Percentiles rank a stretch among this genome's conserved stretches.
phyloP scores from a whole-genome alignment of 345 rosid genomes.

The Euphorbia tirucalli region DNA sequence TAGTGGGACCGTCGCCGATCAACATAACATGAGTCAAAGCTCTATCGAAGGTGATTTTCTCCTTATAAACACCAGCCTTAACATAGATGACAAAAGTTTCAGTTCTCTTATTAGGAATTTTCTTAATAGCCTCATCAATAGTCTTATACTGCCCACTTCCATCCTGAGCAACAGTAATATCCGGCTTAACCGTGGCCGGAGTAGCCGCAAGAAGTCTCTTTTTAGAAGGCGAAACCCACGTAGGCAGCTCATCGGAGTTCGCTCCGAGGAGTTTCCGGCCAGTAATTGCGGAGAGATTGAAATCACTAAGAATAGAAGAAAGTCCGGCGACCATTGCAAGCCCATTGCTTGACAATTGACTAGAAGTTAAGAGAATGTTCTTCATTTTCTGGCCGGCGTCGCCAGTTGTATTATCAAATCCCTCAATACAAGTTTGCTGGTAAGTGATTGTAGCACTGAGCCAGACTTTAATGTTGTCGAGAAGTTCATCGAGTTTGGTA shows the following conservation, averaged over 20 bases:
- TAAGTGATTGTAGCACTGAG: constrained; percentile 72
- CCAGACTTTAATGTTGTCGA: constrained; percentile 62
- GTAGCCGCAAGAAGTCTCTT: constrained; percentile 37
- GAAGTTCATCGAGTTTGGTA: constrained; percentile 24
- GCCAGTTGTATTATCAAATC: constrained; percentile 53
- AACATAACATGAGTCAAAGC: constrained; percentile 40
- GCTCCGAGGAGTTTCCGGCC: constrained; percentile 8
- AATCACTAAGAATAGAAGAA: constrained; percentile 24
- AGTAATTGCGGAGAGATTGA: constrained; percentile 21
- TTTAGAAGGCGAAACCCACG: constrained; percentile 42
- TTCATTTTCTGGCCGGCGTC: constrained; percentile 45
- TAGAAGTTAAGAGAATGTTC: constrained; percentile 35
- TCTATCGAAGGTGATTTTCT: constrained; percentile 40
- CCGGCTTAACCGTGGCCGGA: constrained; percentile 32
- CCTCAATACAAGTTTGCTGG: constrained; percentile 73
- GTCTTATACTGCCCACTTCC: constrained; percentile 66
- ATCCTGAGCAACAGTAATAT: constrained; percentile 62
- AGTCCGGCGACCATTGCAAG: constrained; percentile 65
- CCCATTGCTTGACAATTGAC: constrained; percentile 61
- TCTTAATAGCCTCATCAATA: constrained; percentile 49
- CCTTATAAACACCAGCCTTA: constrained; percentile 67
- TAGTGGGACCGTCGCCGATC: constrained; percentile 69
- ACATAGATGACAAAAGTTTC: constrained; percentile 54
- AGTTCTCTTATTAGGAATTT: constrained; percentile 36
- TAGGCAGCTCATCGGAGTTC: constrained; percentile 33